Percentiles rank a stretch among this genome's conserved stretches.
Conservation (phyloP, 176 grass and related monocot genomes). For the Oryza glumipatula region DNA sequence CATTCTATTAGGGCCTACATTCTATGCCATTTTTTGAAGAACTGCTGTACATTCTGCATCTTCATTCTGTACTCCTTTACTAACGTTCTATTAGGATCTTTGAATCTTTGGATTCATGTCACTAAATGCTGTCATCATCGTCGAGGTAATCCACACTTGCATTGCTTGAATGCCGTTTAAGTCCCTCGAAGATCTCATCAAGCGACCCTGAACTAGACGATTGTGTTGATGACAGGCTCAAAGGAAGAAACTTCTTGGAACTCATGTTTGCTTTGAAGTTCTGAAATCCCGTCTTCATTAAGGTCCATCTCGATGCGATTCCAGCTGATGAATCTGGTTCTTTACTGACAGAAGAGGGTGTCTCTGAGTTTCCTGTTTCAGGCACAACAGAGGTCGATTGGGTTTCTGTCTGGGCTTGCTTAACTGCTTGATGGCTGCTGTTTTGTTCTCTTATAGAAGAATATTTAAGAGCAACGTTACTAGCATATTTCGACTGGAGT, state of each 20-base stretch:
- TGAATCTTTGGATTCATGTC: conserved; percentile 11
- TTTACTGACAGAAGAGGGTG: conserved; percentile 31
- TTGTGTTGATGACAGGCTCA: conserved; percentile 32
- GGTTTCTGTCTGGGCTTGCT: conserved; percentile 41
- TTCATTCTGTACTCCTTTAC: conserved; percentile 3
- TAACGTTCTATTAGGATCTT: not conserved
- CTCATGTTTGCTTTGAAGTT: conserved; percentile 60
- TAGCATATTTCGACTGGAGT: conserved; percentile 44
- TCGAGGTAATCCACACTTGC: conserved; percentile 40
- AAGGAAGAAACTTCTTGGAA: conserved; percentile 53
- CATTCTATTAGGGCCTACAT: not conserved
- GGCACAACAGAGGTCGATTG: conserved; percentile 41
- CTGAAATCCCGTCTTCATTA: conserved; percentile 65
- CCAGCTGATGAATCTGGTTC: conserved; percentile 20
- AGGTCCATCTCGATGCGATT: conserved; percentile 61
- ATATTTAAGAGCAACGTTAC: conserved; percentile 56
- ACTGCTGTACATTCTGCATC: conserved; percentile 33
- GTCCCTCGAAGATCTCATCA: conserved; percentile 80
- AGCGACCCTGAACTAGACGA: conserved; percentile 53
- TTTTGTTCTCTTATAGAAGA: conserved; percentile 46
- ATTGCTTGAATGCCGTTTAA: conserved; percentile 60
- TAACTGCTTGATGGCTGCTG: conserved; percentile 32
- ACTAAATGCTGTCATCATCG: conserved; percentile 28
- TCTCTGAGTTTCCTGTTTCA: conserved; percentile 37
- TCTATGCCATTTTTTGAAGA: not conserved